Conservation (phyloP, 1,284 basidiomycete species). For the Cystobasidium sp. region DNA sequence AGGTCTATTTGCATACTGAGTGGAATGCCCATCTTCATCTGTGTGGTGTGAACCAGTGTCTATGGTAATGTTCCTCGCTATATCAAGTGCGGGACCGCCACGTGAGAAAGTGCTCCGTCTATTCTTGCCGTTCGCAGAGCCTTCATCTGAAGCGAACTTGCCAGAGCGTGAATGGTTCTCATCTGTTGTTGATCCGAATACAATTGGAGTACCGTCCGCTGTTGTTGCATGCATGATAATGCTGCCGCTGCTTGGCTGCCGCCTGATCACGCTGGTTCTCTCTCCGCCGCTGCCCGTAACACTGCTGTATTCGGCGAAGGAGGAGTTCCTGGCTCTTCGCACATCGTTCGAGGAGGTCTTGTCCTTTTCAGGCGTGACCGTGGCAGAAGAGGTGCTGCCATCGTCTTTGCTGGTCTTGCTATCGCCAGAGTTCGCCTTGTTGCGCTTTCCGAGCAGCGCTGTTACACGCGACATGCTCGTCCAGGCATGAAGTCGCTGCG, state of each 20-base stretch:
- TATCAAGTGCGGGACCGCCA: conserved; percentile 22
- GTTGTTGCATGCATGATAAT: conserved; percentile 12
- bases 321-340: not conserved
- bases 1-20: not conserved
- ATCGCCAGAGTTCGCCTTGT: conserved; percentile 12
- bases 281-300: not conserved
- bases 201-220: conserved; percentile 25
- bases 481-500: not conserved
- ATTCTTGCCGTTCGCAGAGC: conserved; percentile 10
- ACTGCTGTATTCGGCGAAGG: conserved; percentile 1
- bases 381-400: not conserved
- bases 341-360: not conserved
- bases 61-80: not conserved
- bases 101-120: conserved; percentile 29
- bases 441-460: conserved; percentile 31
- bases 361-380: conserved; percentile 12
- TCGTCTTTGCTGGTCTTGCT: conserved; percentile 21
- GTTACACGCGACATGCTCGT: conserved; percentile 30
- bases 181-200: conserved; percentile 27
- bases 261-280: conserved; percentile 17
- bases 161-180: conserved; percentile 4
- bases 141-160: conserved; percentile 1
- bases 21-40: not conserved
- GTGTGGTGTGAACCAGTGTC: not conserved
- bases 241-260: conserved; percentile 26